phyloP scores from a whole-genome alignment of 2,329 filamentous ascomycete genomes.

The Endothia cerciana region DNA sequence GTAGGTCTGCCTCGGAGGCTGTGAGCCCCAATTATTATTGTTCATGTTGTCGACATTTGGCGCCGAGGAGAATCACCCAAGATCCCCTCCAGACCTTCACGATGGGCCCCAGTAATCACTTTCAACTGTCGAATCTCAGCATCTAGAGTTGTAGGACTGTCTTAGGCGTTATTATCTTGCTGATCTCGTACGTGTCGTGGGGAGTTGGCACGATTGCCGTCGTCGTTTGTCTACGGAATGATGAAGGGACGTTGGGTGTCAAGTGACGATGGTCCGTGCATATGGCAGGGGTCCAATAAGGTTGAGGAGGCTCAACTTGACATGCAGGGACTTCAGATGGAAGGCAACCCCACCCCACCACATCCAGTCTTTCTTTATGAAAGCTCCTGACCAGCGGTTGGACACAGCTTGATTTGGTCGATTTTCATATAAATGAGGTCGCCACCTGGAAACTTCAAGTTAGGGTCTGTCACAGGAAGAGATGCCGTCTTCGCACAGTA shows the following conservation, averaged over 20 bases:
- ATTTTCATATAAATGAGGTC: too few relatives aligned
- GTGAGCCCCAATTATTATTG: conserved; percentile 30
- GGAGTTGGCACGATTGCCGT: background rate
- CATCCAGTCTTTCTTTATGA: too few relatives aligned
- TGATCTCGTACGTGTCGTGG: background rate
- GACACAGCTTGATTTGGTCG: background rate
- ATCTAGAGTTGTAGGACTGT: conserved; percentile 10
- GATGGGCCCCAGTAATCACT: conserved; percentile 2
- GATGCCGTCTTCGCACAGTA: too few relatives aligned
- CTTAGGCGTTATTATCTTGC: conserved; percentile 4
- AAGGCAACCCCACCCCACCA: background rate
- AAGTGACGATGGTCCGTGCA: conserved; percentile 8
- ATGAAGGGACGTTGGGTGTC: conserved; percentile 13
- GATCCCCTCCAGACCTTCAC: background rate
- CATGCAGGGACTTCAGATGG: conserved; percentile 1
- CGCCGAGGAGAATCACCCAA: conserved; percentile 5
- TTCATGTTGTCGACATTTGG: conserved; percentile 28
- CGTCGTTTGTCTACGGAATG: background rate
- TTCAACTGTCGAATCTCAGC: conserved; percentile 1
- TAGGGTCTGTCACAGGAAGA: too few relatives aligned
- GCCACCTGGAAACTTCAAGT: too few relatives aligned
- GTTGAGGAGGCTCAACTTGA: conserved; percentile 2
- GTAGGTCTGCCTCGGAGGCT: conserved; percentile 28
- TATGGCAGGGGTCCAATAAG: conserved; percentile 9
- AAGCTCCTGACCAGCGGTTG: too few relatives aligned